phyloP scores from a whole-genome alignment of 2,329 filamentous ascomycete species.

The Phaeosphaeria sp. region DNA sequence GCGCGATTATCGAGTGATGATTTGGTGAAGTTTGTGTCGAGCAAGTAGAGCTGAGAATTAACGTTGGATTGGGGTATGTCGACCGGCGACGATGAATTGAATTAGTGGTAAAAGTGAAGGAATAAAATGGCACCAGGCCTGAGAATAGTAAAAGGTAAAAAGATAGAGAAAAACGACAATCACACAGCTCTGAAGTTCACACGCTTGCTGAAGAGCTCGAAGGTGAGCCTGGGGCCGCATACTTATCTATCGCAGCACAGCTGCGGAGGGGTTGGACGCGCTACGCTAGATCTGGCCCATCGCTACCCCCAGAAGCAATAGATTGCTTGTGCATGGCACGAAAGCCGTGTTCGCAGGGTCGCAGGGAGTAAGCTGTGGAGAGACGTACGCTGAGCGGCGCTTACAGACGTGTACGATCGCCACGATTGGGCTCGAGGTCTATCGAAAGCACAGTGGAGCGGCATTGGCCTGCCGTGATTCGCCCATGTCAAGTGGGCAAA shows the following conservation, averaged over 20 bases:
- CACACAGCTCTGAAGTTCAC: conserved; percentile 58
- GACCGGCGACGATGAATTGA: conserved; percentile 52
- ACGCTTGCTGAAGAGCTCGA: conserved; percentile 58
- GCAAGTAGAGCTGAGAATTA: conserved; percentile 59
- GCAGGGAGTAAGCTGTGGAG: conserved; percentile 42
- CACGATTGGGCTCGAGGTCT: conserved; percentile 25
- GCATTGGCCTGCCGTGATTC: conserved; percentile 23
- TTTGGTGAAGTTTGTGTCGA: conserved; percentile 44
- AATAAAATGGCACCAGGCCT: conserved; percentile 56
- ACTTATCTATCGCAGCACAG: conserved; percentile 44
- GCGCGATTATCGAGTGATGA: conserved; percentile 33
- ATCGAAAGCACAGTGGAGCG: conserved; percentile 46
- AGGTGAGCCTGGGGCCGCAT: conserved; percentile 33
- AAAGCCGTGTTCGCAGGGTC: conserved; percentile 37
- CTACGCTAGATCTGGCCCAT: conserved; percentile 31
- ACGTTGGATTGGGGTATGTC: conserved; percentile 41
- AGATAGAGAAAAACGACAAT: conserved; percentile 54
- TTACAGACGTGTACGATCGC: neutral
- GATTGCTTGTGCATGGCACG: conserved; percentile 42
- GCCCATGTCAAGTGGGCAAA: conserved; percentile 21
- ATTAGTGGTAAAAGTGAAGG: conserved; percentile 43
- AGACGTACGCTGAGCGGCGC: conserved; percentile 7
- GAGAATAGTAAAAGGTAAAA: conserved; percentile 51
- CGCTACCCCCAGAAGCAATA: conserved; percentile 37
- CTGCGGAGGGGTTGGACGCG: conserved; percentile 32